Evolutionary conservation across 768 basidiomycete species (phyloP).

Genomic region (Mycena indigotica): DNA sequence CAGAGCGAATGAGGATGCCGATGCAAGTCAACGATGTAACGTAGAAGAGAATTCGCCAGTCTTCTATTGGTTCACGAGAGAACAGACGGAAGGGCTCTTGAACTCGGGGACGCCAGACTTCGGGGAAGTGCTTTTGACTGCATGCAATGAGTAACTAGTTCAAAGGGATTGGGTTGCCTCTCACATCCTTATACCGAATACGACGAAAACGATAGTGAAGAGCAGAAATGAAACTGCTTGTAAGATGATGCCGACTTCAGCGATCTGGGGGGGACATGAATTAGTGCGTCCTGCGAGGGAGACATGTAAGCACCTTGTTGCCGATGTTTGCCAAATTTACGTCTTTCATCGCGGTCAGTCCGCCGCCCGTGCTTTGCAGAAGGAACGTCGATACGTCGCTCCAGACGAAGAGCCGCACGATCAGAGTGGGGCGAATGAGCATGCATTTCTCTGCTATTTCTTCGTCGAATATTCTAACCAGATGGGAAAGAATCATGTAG

Average conservation of each 20-base stretch:
- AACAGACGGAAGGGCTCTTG: neutral
- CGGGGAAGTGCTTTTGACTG: constrained; percentile 6
- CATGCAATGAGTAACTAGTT: no score
- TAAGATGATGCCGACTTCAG: constrained; percentile 2
- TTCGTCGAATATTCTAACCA: neutral
- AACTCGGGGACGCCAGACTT: constrained; percentile 5
- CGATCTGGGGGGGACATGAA: no score
- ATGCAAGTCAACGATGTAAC: constrained; percentile 9
- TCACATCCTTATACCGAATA: constrained; percentile 12
- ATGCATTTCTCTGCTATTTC: neutral
- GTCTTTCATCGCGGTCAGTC: neutral
- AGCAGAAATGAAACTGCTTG: constrained; percentile 9
- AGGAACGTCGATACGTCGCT: constrained; percentile 6
- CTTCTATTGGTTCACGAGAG: neutral
- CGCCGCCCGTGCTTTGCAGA: neutral
- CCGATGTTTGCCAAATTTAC: constrained; percentile 1
- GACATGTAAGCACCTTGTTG: constrained; percentile 8
- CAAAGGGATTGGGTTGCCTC: neutral
- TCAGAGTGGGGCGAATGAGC: constrained; percentile 5
- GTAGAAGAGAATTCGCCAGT: constrained; percentile 16
- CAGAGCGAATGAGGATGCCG: constrained; percentile 12
- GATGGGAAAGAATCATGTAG: constrained; percentile 1
- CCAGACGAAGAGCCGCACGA: constrained; percentile 8
- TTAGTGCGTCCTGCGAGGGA: no score
- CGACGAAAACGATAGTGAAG: constrained; percentile 1